phyloP scores from a whole-genome alignment of 106 monocot species.

The Xerophyta viscosa region DNA sequence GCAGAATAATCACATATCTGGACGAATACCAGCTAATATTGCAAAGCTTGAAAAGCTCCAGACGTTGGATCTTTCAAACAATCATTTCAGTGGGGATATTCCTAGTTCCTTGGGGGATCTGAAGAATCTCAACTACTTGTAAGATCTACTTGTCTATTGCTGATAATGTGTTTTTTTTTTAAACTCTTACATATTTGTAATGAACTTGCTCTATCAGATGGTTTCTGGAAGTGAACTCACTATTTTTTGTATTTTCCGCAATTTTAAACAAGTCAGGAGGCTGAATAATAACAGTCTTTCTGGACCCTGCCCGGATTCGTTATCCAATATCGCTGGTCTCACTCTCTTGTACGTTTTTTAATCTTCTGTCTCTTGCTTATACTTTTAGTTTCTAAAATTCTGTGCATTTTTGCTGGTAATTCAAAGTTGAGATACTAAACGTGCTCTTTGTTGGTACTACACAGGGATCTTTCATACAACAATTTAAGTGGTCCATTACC shows the following conservation, averaged over 20 bases:
- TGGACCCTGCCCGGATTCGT: conserved; percentile 76
- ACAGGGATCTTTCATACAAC: conserved; percentile 91
- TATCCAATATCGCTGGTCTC: conserved; percentile 74
- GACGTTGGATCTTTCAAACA: conserved; percentile 56
- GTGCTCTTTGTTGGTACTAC: conserved; percentile 3
- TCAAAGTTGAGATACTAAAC: no score
- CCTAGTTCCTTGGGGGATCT: conserved; percentile 49
- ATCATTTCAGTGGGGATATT: conserved; percentile 47
- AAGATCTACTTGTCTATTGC: no score
- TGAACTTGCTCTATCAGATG: no score
- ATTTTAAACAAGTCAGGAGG: conserved; percentile 34
- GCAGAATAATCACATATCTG: conserved; percentile 66
- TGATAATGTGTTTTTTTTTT: no score
- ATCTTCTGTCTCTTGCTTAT: neutral
- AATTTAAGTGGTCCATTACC: conserved; percentile 78
- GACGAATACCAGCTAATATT: conserved; percentile 42
- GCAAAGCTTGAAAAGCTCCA: conserved; percentile 56
- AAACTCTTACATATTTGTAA: no score
- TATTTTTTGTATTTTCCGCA: conserved; percentile 5
- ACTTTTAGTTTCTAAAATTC: no score
- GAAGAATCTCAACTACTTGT: conserved; percentile 63
- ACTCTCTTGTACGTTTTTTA: conserved; percentile 65
- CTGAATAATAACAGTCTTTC: conserved; percentile 86
- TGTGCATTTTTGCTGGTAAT: no score
- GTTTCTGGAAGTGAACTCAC: neutral